Conservation (phyloP, 352 stramenopile species). For the Phytophthora foliorum region DNA sequence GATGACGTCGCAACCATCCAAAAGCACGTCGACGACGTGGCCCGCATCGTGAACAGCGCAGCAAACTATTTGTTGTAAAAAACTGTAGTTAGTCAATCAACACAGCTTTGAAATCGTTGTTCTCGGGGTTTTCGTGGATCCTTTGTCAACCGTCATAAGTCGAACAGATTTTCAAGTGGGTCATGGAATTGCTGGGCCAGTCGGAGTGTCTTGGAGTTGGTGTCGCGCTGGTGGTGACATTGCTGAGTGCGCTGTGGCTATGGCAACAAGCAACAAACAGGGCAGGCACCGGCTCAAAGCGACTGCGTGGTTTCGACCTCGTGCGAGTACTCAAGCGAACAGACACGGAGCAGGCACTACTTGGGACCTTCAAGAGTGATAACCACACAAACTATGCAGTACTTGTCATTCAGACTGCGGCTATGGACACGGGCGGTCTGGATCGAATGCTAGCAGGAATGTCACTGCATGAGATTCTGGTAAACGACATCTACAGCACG, state of each 20-base stretch:
- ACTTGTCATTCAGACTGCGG: constrained; percentile 73
- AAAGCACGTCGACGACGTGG: constrained; percentile 32
- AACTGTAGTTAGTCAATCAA: too few species aligned
- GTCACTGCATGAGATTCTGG: constrained; percentile 77
- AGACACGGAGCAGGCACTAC: constrained; percentile 72
- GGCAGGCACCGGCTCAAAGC: constrained; percentile 39
- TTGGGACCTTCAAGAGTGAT: constrained; percentile 76
- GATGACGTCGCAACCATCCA: constrained; percentile 29
- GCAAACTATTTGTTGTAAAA: constrained; percentile 30
- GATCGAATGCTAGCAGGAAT: constrained; percentile 57
- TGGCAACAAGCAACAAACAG: constrained; percentile 37
- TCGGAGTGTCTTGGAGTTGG: constrained; percentile 36
- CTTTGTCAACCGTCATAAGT: not conserved
- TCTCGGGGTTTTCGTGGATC: not conserved
- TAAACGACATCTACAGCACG: constrained; percentile 89
- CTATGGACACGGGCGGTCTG: constrained; percentile 66
- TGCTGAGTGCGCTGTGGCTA: constrained; percentile 46
- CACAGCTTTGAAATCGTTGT: not conserved
- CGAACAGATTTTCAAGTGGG: not conserved
- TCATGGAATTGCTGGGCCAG: constrained; percentile 27
- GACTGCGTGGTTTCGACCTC: constrained; percentile 65
- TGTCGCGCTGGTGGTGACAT: constrained; percentile 32
- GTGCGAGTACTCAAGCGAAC: constrained; percentile 73
- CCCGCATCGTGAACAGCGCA: constrained; percentile 25
- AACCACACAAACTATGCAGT: constrained; percentile 66